Evolutionary conservation across 2,329 filamentous ascomycete species (phyloP), one percentile per base, ranked within the genome.

Genomic region (Xylaria sp.): DNA sequence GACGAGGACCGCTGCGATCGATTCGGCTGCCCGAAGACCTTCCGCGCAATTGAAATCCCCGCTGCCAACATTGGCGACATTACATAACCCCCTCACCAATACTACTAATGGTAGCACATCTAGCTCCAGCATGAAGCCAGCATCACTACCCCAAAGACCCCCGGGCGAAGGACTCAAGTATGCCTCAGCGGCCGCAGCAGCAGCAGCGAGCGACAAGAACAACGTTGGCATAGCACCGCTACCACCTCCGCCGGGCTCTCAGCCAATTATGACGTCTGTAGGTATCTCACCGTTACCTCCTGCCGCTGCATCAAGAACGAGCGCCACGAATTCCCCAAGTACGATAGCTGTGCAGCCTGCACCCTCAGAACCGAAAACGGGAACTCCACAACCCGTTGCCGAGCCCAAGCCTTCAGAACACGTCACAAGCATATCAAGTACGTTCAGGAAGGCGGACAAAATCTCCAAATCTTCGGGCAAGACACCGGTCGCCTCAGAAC

Each of bases 91-190:
- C 6, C 79, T 91, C 74, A 81, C 89, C 12, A 87, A 84, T 65
- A 86, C 86, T 66, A 86, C 87, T 73, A 92, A 87, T 77, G 87
- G 87, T 77, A 78, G 72, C 50, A 72, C 75, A 45, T 73, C 76
- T n/a, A 81, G 84, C 61, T 85, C 85, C 61, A 83, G 86, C 61
- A 98, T 98, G 95, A 99, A 98, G 83, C 95, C 96, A 13, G 96
- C 96, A 20, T 90, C 93, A 20, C 82, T 94, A 74, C 96, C 96
- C 1, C 90, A 92, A 67, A 89, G 95, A 78, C 90, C 93, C 7
- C 92, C 93, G 4, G 94, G 94, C 56, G 95, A 98, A 79, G 93
- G 92, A 1, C 85, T 99, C 72, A 98, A 98, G 81, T 99, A 99
- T 78, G 96, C 96, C 52, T 98, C 96, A 43, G 96, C 96, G 0